Evolutionary conservation across 1,139 yeast genomes (phyloP), one percentile per base, ranked within the genome.

Genomic region (Petasospora fabianii): DNA sequence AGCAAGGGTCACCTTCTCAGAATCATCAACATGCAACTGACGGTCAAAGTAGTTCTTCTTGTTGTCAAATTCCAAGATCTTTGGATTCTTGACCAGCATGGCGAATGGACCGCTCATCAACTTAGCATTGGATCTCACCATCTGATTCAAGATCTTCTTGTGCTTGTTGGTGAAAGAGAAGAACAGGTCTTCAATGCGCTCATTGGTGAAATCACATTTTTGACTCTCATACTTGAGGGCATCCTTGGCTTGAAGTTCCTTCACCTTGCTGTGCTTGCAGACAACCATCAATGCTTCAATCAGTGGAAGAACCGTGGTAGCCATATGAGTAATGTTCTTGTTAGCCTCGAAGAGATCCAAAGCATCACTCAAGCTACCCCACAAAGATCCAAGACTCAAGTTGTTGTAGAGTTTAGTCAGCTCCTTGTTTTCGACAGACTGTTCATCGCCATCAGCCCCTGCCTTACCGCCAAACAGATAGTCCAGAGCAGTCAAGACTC

Each of bases 101-200:
- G 96, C 79, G 60, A 94, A 88, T 9, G 97, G 96, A 0, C 99
- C 99, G 61, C 92, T 84, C 96, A 92, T 87, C 50, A 94, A 71
- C 53, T 88, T 86, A 1, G 97, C 95, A 62, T 88, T 90, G 27
- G 83, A 73, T 49, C 97, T 73, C 15, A 94, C 92, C 94, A 94
- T 86, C 58, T 84, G 92, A 58, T 94, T 94, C 56, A 94, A 69
- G 35, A 88, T 77, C 67, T 84, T 85, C 56, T 87, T 84, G 58
- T 92, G 97, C 49, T 85, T 84, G 50, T 87, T 95, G 1, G 97
- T 90, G 55, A 92, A 90, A 2, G 88, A 74, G 58, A 84, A 85
- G 65, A 92, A 87, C 42, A 88, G 62, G 33, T 80, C 76, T 53
- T 85, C 96, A 48, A 86, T 76, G 4, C 92, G 87, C 50, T 84